Evolutionary conservation across 371 early-diverging fungal genomes (phyloP).

Genomic region (Actinomortierella wolfii): DNA sequence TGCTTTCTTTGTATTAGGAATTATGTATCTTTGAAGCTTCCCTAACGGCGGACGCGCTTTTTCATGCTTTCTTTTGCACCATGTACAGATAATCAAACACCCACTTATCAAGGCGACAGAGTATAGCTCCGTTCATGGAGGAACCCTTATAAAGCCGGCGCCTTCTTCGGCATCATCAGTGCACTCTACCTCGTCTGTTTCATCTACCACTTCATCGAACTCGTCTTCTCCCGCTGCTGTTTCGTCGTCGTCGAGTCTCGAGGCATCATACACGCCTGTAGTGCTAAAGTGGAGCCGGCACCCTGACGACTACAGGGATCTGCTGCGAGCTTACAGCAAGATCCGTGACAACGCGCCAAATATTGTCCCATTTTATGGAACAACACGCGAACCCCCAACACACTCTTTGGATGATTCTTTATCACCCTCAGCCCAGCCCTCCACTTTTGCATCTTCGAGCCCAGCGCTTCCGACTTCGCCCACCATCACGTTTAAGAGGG

Average conservation of each 20-base stretch:
- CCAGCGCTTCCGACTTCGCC: too few relatives aligned
- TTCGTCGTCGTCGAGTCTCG: conserved; percentile 10
- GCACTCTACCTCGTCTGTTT: conserved; percentile 21
- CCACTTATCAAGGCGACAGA: conserved; percentile 46
- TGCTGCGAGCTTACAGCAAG: conserved; percentile 30
- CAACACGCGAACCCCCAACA: conserved; percentile 30
- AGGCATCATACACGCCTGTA: conserved; percentile 29
- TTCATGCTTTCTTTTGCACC: too few relatives aligned
- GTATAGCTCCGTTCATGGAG: conserved; percentile 42
- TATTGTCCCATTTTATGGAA: conserved; percentile 34
- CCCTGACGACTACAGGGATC: conserved; percentile 38
- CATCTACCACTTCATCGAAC: conserved; percentile 20
- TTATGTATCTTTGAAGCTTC: too few relatives aligned
- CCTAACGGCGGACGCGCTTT: too few relatives aligned
- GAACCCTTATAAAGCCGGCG: conserved; percentile 25
- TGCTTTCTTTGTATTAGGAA: too few relatives aligned
- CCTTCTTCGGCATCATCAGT: conserved; percentile 22
- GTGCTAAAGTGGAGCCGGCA: conserved; percentile 37
- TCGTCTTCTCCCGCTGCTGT: conserved; percentile 18
- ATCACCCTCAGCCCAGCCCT: too few relatives aligned
- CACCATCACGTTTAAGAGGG: too few relatives aligned
- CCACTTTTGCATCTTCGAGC: too few relatives aligned
- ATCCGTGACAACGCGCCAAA: conserved; percentile 35
- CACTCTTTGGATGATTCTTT: too few relatives aligned
- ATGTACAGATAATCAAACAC: conserved; percentile 35